Evolutionary conservation across 2,329 filamentous ascomycete species (phyloP).

Genomic region (Penicillium sp.): DNA sequence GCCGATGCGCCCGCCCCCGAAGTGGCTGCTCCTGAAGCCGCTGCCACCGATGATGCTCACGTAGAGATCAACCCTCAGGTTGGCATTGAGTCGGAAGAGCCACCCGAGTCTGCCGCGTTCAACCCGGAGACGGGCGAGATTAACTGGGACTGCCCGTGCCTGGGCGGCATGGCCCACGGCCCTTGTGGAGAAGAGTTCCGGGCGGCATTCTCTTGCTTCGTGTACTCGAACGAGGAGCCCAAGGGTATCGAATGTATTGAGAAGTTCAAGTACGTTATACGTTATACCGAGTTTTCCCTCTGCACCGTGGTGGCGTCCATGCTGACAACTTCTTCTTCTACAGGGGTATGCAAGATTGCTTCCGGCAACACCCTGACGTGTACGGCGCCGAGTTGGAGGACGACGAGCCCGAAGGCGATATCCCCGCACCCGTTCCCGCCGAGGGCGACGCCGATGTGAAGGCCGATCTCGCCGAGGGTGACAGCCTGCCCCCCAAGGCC

Average conservation of each 20-base stretch:
- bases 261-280: conserved; percentile 79
- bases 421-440: conserved; percentile 30
- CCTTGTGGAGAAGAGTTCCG: conserved; percentile 96
- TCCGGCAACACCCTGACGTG: conserved; percentile 86
- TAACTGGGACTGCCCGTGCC: conserved; percentile 98
- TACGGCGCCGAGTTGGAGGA: conserved; percentile 89
- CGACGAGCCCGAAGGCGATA: conserved; percentile 45
- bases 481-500: conserved; percentile 52
- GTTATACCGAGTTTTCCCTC: not conserved
- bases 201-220: conserved; percentile 96
- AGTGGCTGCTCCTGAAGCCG: conserved; percentile 7
- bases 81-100: conserved; percentile 65
- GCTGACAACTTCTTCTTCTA: conserved; percentile 30
- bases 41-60: not conserved
- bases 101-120: conserved; percentile 85
- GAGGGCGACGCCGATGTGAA: conserved; percentile 30
- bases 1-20: conserved; percentile 9
- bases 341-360: conserved; percentile 97
- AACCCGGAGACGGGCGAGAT: conserved; percentile 99
- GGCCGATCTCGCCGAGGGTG: conserved; percentile 41
- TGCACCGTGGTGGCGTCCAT: not conserved
- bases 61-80: conserved; percentile 4
- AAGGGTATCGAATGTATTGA: conserved; percentile 98
- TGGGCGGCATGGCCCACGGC: conserved; percentile 95
- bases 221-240: conserved; percentile 90